Evolutionary conservation across 2,329 filamentous ascomycete genomes (phyloP).

Genomic region (Ophiostoma australiae): DNA sequence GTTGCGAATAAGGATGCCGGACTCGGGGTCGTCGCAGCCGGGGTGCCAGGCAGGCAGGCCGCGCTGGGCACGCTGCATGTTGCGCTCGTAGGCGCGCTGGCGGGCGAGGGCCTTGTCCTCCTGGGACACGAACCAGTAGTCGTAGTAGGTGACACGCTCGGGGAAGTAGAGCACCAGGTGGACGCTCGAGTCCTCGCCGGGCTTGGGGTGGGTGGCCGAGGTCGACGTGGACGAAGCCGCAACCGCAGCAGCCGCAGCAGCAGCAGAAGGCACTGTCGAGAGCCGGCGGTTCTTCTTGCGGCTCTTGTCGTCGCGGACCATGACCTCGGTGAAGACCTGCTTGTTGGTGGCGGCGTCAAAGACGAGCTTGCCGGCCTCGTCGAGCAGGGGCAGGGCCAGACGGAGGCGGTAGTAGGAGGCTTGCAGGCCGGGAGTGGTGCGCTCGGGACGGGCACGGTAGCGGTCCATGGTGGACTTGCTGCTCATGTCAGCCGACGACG

Average conservation of each 20-base stretch:
- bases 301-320: conserved; percentile 30
- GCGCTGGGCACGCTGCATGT: conserved; percentile 27
- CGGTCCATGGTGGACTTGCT: conserved; percentile 23
- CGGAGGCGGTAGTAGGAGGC: conserved; percentile 30
- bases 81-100: conserved; percentile 28
- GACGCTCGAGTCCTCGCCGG: conserved; percentile 27
- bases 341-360: conserved; percentile 28
- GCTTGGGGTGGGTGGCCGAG: conserved; percentile 1
- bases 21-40: conserved; percentile 28
- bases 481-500: conserved; percentile 7
- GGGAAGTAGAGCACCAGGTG: conserved; percentile 30
- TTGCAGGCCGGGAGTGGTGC: conserved; percentile 29
- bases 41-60: conserved; percentile 29
- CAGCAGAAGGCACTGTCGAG: conserved; percentile 7
- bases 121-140: conserved; percentile 30
- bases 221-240: not conserved
- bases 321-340: conserved; percentile 29
- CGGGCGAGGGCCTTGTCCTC: conserved; percentile 29
- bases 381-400: conserved; percentile 28
- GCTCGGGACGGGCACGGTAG: conserved; percentile 27
- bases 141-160: conserved; percentile 28
- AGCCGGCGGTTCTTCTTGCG: conserved; percentile 25
- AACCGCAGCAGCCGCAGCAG: not conserved
- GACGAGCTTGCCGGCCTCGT: conserved; percentile 26
- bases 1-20: conserved; percentile 28